Base-by-base conservation (phyloP, 2,329 filamentous ascomycete species). In the Dothistroma septosporum region DNA sequence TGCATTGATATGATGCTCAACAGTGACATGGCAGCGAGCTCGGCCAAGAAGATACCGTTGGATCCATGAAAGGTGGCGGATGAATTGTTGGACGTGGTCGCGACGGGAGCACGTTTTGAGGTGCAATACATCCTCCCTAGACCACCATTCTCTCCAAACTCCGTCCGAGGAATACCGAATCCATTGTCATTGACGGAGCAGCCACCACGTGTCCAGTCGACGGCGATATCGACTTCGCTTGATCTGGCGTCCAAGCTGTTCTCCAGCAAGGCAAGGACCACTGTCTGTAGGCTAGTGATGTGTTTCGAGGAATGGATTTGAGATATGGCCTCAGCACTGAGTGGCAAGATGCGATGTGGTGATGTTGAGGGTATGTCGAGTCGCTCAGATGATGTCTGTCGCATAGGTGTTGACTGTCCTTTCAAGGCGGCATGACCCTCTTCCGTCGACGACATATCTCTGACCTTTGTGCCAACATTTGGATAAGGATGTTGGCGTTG, bases 121-220 rank as follows among this genome's bases (percentile, higher is more conserved):
- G 93, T 94, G 74, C 88, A 92, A 67, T 65, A 61, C 54, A 63
- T 65, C 75, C 87, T 90, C 24, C 86, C 89, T 19, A 97, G 78
- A 0, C 89, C 88, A 4, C 91, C 91, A 50, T 76, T 73, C 2
- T 83, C 78, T n/a, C 71, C 70, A 68, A 97, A 97, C 66, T 97
- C 92, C 1, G 74, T 70, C 0, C 89, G 84, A 1, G 79, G 73
- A 50, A 99, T 95, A 0, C 94, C 94, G 16, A 79, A 59, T 1
- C 94, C 94, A 75, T 97, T 83, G 72, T 99, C 94, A 70, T 96
- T 89, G 5, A 97, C 83, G 0, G 82, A 80, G 74, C 92, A 96
- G 66, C 83, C 85, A 5, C 92, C 93, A 24, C 87, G 86, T 57
- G 76, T 74, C 72, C 91, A 91, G 75, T 97, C 89, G 22, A 96